phyloP scores from a whole-genome alignment of 2,329 filamentous ascomycete species.

The Fusarium duplospermum region DNA sequence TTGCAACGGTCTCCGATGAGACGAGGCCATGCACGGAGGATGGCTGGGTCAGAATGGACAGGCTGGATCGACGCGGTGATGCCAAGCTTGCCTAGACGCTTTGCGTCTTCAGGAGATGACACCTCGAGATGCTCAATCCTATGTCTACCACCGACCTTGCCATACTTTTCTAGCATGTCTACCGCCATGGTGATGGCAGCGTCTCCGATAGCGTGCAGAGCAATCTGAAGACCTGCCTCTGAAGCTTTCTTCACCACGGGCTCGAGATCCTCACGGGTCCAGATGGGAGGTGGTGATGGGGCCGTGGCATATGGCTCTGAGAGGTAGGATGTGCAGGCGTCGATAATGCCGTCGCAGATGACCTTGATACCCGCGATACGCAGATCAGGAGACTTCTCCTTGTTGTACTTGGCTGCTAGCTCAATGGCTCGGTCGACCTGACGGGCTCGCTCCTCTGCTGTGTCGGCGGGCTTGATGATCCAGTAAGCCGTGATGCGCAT shows the following conservation, averaged over 20 bases:
- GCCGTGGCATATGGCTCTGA: constrained; percentile 65
- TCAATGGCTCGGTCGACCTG: constrained; percentile 64
- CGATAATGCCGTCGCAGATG: constrained; percentile 72
- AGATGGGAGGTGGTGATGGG: constrained; percentile 60
- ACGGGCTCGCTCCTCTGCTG: constrained; percentile 53
- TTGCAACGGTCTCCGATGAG: constrained; percentile 66
- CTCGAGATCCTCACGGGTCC: constrained; percentile 63
- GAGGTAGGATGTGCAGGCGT: constrained; percentile 71
- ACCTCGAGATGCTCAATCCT: constrained; percentile 74
- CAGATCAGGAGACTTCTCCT: constrained; percentile 51
- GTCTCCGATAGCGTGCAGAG: constrained; percentile 73
- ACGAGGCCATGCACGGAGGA: constrained; percentile 68
- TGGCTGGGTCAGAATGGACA: constrained; percentile 68
- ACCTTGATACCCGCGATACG: constrained; percentile 71
- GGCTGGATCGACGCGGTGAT: constrained; percentile 69
- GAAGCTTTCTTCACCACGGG: constrained; percentile 66
- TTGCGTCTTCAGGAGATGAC: constrained; percentile 64
- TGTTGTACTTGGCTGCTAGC: constrained; percentile 51
- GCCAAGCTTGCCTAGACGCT: constrained; percentile 64
- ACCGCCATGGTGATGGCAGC: constrained; percentile 66
- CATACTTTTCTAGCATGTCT: constrained; percentile 60
- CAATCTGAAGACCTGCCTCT: constrained; percentile 66
- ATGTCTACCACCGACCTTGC: constrained; percentile 61
- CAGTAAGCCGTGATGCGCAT: constrained; percentile 67
- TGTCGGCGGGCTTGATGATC: constrained; percentile 63